phyloP scores from a whole-genome alignment of 768 basidiomycete species.

The Mycena filopes region DNA sequence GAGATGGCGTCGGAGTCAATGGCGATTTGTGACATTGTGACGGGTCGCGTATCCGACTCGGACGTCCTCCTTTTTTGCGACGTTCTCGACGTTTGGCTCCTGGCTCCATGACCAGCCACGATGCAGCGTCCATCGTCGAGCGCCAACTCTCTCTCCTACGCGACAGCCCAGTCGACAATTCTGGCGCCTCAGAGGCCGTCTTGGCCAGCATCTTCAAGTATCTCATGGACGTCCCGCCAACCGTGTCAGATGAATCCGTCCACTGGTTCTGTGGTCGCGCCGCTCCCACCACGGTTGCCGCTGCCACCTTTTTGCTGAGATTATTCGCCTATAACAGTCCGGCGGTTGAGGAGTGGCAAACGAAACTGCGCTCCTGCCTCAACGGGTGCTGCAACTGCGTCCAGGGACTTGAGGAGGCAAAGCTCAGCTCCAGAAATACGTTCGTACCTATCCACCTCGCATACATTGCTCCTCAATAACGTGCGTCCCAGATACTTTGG shows the following conservation, averaged over 20 bases:
- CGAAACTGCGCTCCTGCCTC: constrained; percentile 64
- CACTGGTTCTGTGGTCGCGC: constrained; percentile 90
- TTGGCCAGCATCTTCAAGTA: constrained; percentile 63
- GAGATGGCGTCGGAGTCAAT: too few species aligned
- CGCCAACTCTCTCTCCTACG: constrained; percentile 64
- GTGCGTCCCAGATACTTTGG: constrained; percentile 73
- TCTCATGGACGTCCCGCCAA: constrained; percentile 59
- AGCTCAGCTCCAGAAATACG: constrained; percentile 74
- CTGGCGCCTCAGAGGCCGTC: constrained; percentile 57
- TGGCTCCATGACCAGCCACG: constrained; percentile 33
- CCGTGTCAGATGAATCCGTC: constrained; percentile 47
- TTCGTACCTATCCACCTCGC: constrained; percentile 62
- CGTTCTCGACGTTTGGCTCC: constrained; percentile 5
- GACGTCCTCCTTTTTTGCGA: not conserved
- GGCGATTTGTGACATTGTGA: not conserved
- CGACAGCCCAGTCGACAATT: constrained; percentile 66
- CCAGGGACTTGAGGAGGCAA: constrained; percentile 69
- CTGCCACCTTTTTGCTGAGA: constrained; percentile 85
- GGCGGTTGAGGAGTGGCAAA: constrained; percentile 72
- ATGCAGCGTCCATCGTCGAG: constrained; percentile 49
- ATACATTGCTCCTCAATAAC: constrained; percentile 26
- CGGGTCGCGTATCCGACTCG: constrained; percentile 16
- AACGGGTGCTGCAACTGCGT: constrained; percentile 77
- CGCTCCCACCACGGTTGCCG: constrained; percentile 63
- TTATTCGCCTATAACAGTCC: constrained; percentile 80